Evolutionary conservation across 2,329 filamentous ascomycete species (phyloP), one percentile per base, ranked within the genome.

Genomic region (Hypomyces perniciosus): DNA sequence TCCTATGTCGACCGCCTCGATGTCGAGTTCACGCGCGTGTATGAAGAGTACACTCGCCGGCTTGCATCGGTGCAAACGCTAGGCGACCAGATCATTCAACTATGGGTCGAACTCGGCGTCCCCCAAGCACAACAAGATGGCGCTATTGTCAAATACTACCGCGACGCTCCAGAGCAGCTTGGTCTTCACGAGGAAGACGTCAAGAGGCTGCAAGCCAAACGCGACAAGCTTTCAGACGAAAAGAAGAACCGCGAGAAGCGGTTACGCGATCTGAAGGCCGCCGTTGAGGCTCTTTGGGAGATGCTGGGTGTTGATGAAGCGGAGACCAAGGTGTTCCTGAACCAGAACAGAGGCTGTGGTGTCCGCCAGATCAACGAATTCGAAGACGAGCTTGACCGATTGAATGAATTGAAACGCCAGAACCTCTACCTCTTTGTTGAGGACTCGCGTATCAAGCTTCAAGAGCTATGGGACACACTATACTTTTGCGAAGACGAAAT

Each of bases 401-500:
- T 99, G 44, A 93, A 95, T 59, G 91, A 97, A 67, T 78, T 97
- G 52, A 99, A 99, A 75, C 80, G 87, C 61, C 89, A 99, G 66
- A 96, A 99, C 62, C 77, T 99, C 56, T 91, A 96, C 65, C 71
- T 97, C 4, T 99, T 99, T 62, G 90, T 99, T 8, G 93, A 97
- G 66, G 93, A 99, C 72, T 86, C 92, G 20, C 82, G 95, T 38
- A 88, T 84, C 70, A 89, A 88, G 65, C 78, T 99, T 8, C 92
- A 97, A 68, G 91, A 95, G 63, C 81, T 99, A 1, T 99, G 95
- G 93, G 93, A 99, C 65, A 78, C 83, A 0, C 74, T 99, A 1
- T 97, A 93, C 73, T 91, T 95, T 64, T 96, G 89, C 0, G 93
- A 99, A 65, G 93, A 99, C 62, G 93, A 99, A 72, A 97, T 97